phyloP scores from a whole-genome alignment of 305 asterid species.

The Fraxinus angustifolia region DNA sequence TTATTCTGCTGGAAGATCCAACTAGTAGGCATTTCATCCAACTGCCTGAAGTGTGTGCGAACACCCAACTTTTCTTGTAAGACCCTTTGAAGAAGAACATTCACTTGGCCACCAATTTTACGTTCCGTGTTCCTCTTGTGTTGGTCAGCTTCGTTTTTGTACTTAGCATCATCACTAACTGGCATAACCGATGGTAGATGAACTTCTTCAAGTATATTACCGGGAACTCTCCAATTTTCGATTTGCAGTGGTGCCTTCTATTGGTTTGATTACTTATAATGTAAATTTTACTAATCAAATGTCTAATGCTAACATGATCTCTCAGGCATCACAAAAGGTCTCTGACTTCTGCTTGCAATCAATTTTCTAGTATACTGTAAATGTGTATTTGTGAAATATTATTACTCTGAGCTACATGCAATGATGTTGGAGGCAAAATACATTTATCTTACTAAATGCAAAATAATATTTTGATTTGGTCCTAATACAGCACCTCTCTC shows the following conservation, averaged over 20 bases:
- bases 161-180: not conserved
- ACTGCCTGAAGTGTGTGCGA: not conserved
- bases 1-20: not conserved
- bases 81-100: not conserved
- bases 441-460: not conserved
- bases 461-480: not conserved
- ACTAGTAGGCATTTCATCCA: not conserved
- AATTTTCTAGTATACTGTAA: not conserved
- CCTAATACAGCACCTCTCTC: not conserved
- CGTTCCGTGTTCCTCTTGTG: not conserved
- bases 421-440: not conserved
- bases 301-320: not conserved
- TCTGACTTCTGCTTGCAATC: not conserved
- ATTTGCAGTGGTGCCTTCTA: not conserved
- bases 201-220: not conserved
- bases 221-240: not conserved
- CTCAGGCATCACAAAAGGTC: not conserved
- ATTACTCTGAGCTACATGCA: not conserved
- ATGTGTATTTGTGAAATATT: not conserved
- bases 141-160: not conserved
- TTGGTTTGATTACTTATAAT: not conserved
- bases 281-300: not conserved
- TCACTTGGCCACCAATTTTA: not conserved
- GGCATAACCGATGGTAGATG: not conserved
- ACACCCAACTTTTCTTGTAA: not conserved